Evolutionary conservation across 2,329 filamentous ascomycete species (phyloP), one percentile per base, ranked within the genome.

Genomic region (Microcera coccophila): DNA sequence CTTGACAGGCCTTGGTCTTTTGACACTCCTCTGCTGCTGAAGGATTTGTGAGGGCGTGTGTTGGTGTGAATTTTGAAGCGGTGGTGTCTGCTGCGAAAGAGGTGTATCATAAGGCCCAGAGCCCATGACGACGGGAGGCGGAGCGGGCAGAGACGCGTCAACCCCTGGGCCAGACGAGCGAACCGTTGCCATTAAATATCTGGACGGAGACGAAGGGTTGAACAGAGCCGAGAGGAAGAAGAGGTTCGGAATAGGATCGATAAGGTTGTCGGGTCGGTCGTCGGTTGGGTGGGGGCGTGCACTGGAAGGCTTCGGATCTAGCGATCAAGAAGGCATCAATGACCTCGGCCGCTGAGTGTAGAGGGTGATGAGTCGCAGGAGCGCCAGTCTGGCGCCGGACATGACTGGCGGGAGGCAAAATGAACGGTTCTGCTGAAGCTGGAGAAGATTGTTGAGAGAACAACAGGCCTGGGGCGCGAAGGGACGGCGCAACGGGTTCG

Each of bases 1-100:
- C 56, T 78, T 78, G 48, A 78, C 75, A 3, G 75, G 75, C 7
- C 75, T 63, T 3, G 74, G 73, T 22, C 75, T 67, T 55, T 78
- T 78, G 39, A 78, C 74, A 49, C 72, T 74, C 38, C 70, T 66
- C 36, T 65, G 59, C 9, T 63, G 65, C n/a, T 59, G 62, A 29
- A 53, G 54, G 39, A 47, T 45, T 21, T 54, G 54, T n/a, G 55
- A 50, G 28, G 53, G 51, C 16, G 55, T 58, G 36, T 60, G 52
- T 19, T 56, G 55, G 35, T 58, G 62, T 7, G 58, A 57, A 28
- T 51, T 50, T 39, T 54, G 59, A 21, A 55, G 61, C 31, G 53
- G 58, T 35, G 56, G 56, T 19, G 57, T 52, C 22, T 51, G 57
- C 10, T 61, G 54, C 38, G 58, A 56, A 5, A 54, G 50, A 21